Conservation (phyloP, 768 basidiomycete species). For the Trichaptum fuscoviolaceum region DNA sequence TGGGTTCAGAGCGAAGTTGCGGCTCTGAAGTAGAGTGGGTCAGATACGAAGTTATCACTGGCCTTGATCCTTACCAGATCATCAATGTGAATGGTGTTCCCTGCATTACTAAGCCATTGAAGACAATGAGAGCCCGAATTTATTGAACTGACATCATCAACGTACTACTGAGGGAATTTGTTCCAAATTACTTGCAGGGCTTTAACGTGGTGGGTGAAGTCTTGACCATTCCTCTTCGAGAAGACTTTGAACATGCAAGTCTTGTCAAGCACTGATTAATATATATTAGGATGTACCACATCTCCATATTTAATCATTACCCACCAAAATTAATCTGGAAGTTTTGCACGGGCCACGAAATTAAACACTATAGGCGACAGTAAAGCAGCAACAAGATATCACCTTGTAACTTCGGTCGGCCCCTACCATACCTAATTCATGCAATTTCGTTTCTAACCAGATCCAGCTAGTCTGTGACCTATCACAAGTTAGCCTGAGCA, state of each 20-base stretch:
- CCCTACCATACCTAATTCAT: slow-evolving; percentile 83
- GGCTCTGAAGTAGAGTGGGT: slow-evolving; percentile 38
- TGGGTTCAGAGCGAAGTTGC: slow-evolving; percentile 88
- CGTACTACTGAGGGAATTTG: slow-evolving; percentile 74
- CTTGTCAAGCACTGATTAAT: slow-evolving; percentile 69
- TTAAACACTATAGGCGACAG: too few relatives aligned
- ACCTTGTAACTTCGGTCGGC: slow-evolving; percentile 67
- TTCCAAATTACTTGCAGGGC: slow-evolving; percentile 85
- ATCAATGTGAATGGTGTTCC: slow-evolving; percentile 84
- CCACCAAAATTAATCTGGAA: neutral
- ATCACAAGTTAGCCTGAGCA: slow-evolving; percentile 6
- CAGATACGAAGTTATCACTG: slow-evolving; percentile 5
- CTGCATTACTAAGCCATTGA: slow-evolving; percentile 40
- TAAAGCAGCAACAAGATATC: neutral
- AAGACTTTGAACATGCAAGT: slow-evolving; percentile 88
- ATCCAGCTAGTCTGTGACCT: slow-evolving; percentile 87
- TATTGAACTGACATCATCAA: slow-evolving; percentile 8
- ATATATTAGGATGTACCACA: slow-evolving; percentile 7
- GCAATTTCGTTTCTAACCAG: slow-evolving; percentile 84
- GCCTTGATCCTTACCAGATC: slow-evolving; percentile 50
- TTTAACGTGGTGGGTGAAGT: slow-evolving; percentile 79
- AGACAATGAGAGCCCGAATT: neutral
- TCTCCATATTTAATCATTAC: neutral
- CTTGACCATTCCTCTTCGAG: slow-evolving; percentile 62
- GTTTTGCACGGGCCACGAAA: neutral